Evolutionary conservation across 352 stramenopile genomes (phyloP), one percentile per base, ranked within the genome.

Genomic region (Hyaloperonospora arabidopsidis): DNA sequence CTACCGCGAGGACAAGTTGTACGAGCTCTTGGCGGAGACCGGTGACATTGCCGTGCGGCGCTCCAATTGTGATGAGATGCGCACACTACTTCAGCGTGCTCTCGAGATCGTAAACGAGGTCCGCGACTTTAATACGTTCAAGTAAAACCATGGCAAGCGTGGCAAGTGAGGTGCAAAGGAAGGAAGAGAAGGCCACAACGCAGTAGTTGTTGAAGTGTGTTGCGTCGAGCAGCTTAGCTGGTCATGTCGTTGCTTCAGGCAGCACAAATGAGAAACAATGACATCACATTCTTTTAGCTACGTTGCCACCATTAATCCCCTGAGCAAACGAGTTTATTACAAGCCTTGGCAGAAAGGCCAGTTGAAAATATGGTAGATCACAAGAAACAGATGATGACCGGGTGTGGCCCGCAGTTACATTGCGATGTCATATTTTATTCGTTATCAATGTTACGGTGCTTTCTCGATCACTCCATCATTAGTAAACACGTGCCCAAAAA

Each of bases 51-150:
- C 95, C 0, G 76, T 87, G 41, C 79, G 95, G 36, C 92, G 96
- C 55, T 84, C 87, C 52, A 98, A 97, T 61, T 98, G 93, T 70
- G 77, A 93, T 58, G 95, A 99, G 77, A 98, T 98, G 95, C 88
- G 86, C 45, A 96, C 94, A 59, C 71, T 98, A 46, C 71, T 99
- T 28, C 76, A 95, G 32, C 97, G 95, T 57, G 95, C 96, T 19
- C 68, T 98, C 52, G 89, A 98, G 67, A 99, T 98, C 68, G 93
- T 98, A 18, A 98, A 98, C 69, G 95, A 99, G 76, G 96, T 98
- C 53, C 82, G 95, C 39, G 95, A 99, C 67, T 98, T 98, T 69
- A 98, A 98, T 71, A 97, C 91, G 46, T 97, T 97, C 66, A 97
- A 96, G 70, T 97, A 84, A 87, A 46, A 22, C 35, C 41, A 44